Evolutionary conservation across 2,329 filamentous ascomycete species (phyloP), one percentile per base, ranked within the genome.

Genomic region (Fusarium sp.): DNA sequence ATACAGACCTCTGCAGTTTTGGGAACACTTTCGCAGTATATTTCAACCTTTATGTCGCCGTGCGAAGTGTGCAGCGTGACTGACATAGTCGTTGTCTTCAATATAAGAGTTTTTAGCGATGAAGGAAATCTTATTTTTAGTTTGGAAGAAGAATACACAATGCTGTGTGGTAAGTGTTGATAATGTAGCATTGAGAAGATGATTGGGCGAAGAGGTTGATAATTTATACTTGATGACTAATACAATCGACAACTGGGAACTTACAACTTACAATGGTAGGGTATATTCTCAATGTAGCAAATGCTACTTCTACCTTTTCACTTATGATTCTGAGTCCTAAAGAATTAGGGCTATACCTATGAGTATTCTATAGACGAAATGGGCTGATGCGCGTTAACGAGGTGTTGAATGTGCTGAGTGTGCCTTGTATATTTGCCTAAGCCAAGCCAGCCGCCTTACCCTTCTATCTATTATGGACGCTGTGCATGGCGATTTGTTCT

Each of bases 11-110:
- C 93, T 71, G 94, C 92, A 1, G 96, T 97, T 82, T 95, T 95
- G 70, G 96, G 96, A 37, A 97, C 94, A 76, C 93, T 92, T 81
- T 98, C 94, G 85, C 95, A 98, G 84, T 98, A 98, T 74, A 99
- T 86, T 82, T 98, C 96, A 77, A 98, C 89, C 84, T 98, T 99
- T 80, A 99, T 88, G 83, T 96, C 92, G 80, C 96, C 96, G 59
- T 92, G 88, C 56, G 91, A 93, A 55, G 96, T 99, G 83, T 98
- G 94, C 19, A 99, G 88, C 16, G 90, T 91, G 70, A 91, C 88
- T 18, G 90, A 91, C 90, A 92, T 91, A 73, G 16, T 27, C 51
- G 16, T 41, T 69, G 10, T 45, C 18, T 44, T 16, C 25, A 37
- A 9, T 16, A 21, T 46, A 16, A n/a, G 39, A 8, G 19, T 37